Percentiles rank a stretch among this genome's conserved stretches.
phyloP scores from a whole-genome alignment of 2,329 filamentous ascomycete species.

The Penicillium sp. region DNA sequence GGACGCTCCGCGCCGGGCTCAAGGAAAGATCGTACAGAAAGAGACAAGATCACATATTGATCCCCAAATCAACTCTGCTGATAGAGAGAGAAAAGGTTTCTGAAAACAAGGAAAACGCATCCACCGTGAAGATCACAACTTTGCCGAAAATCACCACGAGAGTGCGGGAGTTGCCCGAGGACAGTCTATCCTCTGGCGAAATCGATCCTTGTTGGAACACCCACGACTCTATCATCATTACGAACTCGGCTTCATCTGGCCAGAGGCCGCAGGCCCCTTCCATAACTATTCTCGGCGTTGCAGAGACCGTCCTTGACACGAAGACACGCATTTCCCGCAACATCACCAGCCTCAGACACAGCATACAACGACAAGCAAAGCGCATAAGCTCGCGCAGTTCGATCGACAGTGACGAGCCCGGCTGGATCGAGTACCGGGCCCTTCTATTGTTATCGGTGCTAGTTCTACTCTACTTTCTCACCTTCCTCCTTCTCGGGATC shows the following conservation, averaged over 20 bases:
- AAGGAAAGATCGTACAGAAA: background rate
- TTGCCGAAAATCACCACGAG: background rate
- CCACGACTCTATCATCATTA: background rate
- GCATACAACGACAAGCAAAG: background rate
- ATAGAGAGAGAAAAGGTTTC: background rate
- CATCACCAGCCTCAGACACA: background rate
- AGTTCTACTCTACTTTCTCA: constrained; percentile 46
- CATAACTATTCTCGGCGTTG: too few species aligned
- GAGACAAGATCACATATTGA: background rate
- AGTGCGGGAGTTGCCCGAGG: background rate
- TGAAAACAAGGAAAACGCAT: background rate
- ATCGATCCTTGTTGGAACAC: background rate
- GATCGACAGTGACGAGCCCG: constrained; percentile 38
- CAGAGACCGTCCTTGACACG: background rate
- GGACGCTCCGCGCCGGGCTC: background rate
- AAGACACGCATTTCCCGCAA: background rate
- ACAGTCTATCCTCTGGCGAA: background rate
- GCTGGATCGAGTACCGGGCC: constrained; percentile 43
- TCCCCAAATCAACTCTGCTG: too few species aligned
- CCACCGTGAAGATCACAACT: background rate
- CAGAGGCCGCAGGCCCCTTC: too few species aligned
- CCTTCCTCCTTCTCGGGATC: constrained; percentile 48
- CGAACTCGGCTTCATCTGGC: too few species aligned
- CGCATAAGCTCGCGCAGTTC: background rate
- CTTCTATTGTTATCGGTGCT: constrained; percentile 34